Conservation (phyloP, 2,329 filamentous ascomycete genomes). For the Rasamsonia emersonii region DNA sequence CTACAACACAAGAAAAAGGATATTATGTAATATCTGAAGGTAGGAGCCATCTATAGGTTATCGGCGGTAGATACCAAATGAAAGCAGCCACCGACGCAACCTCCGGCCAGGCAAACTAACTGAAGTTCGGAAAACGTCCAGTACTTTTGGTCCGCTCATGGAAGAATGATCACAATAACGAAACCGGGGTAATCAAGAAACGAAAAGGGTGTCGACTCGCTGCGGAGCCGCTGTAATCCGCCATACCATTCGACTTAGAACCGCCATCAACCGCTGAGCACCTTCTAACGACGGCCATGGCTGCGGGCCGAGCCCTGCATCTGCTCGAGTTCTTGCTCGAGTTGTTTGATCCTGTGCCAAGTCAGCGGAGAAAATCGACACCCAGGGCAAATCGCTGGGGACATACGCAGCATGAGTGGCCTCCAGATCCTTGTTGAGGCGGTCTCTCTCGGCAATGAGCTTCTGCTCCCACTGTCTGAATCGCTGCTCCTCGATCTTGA, state of each 20-base stretch:
- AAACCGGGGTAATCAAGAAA: slow-evolving; percentile 26
- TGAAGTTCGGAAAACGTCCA: slow-evolving; percentile 11
- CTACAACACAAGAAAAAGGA: slow-evolving; percentile 31
- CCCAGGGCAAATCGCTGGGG: not conserved
- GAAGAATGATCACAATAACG: slow-evolving; percentile 22
- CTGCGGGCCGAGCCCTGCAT: slow-evolving; percentile 90
- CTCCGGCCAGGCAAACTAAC: slow-evolving; percentile 2
- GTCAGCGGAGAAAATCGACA: slow-evolving; percentile 18
- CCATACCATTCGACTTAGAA: too few relatives aligned
- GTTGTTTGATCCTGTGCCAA: slow-evolving; percentile 38
- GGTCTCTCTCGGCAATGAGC: slow-evolving; percentile 96
- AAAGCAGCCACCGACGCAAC: slow-evolving; percentile 22
- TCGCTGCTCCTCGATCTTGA: slow-evolving; percentile 99
- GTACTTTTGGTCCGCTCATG: slow-evolving; percentile 18
- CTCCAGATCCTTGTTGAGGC: slow-evolving; percentile 99
- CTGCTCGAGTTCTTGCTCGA: slow-evolving; percentile 80
- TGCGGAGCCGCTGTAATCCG: too few relatives aligned
- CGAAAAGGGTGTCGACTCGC: slow-evolving; percentile 16
- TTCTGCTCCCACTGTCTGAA: slow-evolving; percentile 99
- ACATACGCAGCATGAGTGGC: slow-evolving; percentile 75
- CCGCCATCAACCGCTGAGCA: too few relatives aligned
- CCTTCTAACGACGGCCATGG: slow-evolving; percentile 75
- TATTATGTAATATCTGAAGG: slow-evolving; percentile 33
- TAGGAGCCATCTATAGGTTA: slow-evolving; percentile 33
- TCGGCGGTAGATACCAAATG: slow-evolving; percentile 29